Evolutionary conservation across 805 yeast genomes (phyloP).

Genomic region (Candida sphagnicola): DNA sequence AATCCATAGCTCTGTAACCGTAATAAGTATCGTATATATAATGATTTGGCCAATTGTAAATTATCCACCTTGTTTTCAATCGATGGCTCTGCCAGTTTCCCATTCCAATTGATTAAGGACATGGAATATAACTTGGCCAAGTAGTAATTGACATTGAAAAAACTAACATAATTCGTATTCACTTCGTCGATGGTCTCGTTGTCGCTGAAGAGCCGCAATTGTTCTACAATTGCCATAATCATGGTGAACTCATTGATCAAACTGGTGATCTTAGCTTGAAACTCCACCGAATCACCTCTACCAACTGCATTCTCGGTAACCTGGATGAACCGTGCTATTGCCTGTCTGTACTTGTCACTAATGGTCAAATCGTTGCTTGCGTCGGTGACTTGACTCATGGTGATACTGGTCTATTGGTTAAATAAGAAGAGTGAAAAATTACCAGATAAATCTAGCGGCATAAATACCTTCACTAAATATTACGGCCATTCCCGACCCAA

Average conservation of each 20-base stretch:
- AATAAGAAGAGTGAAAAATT: too few species aligned
- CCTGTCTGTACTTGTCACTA: conserved; percentile 6
- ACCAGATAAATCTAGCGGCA: too few species aligned
- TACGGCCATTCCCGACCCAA: too few species aligned
- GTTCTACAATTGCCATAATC: conserved; percentile 41
- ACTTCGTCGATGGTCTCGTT: conserved; percentile 74
- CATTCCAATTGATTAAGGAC: conserved; percentile 16
- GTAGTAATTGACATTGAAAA: conserved; percentile 55
- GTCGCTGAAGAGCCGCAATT: conserved; percentile 59
- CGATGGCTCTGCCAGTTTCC: conserved; percentile 20
- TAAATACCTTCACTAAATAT: too few species aligned
- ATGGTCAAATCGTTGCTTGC: conserved; percentile 7
- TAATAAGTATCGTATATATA: conserved; percentile 32
- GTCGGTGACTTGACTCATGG: too few species aligned
- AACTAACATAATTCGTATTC: conserved; percentile 58
- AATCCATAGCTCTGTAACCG: conserved; percentile 38
- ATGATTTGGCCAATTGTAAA: conserved; percentile 30
- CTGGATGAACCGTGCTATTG: conserved; percentile 1
- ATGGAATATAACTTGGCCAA: conserved; percentile 34
- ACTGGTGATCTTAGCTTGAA: conserved; percentile 32
- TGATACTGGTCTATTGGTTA: too few species aligned
- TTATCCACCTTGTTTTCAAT: conserved; percentile 22
- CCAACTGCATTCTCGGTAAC: not conserved
- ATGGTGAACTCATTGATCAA: conserved; percentile 40
- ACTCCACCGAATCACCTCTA: conserved; percentile 38